Evolutionary conservation across 1,284 basidiomycete genomes (phyloP), one percentile per base, ranked within the genome.

Genomic region (Tilletia horrida): DNA sequence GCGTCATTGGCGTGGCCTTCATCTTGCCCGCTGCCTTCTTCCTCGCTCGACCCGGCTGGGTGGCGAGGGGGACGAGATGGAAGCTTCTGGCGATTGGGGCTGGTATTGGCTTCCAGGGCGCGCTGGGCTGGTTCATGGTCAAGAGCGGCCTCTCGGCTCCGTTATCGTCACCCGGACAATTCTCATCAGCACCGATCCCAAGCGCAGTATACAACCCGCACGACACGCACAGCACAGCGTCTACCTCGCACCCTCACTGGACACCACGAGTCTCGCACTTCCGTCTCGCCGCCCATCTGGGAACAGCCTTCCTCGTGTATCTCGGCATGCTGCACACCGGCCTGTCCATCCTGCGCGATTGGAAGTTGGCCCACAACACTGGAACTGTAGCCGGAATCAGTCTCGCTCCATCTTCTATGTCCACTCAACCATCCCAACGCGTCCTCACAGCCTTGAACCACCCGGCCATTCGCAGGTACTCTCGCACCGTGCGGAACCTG

Each of bases 111-210:
- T 88, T 88, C 42, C 92, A 98, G 82, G 96, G 96, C 47, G 87
- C 88, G 18, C 86, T 99, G 23, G 96, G 96, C 31, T 99, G 96
- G 96, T 96, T 96, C 85, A 99, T 99, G 96, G 96, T 99, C 70
- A 91, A 96, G 81, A 95, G 92, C 11, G 96, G 96, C 1, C 85
- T 99, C 13, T 90, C 68, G 14, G 70, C 63, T 2, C 77, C 77
- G 4, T 9, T 27, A 6, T 16, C 55, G 21, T 21, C 27, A 11
- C 44, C 7, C 3, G 62, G 6, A 6, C 35, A 40, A 6, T 40
- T 11, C 4, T 45, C 42, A n/a, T 27, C 50, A 29, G 3, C 44
- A 3, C 61, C 61, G 13, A 21, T 45, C 4, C 47, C 43, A 9
- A 48, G 25, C 45, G 31, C 44, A 13, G 21, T 63, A n/a, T 25